Conservation (phyloP, 2,329 filamentous ascomycete genomes). For the Aspergillus cejpii region DNA sequence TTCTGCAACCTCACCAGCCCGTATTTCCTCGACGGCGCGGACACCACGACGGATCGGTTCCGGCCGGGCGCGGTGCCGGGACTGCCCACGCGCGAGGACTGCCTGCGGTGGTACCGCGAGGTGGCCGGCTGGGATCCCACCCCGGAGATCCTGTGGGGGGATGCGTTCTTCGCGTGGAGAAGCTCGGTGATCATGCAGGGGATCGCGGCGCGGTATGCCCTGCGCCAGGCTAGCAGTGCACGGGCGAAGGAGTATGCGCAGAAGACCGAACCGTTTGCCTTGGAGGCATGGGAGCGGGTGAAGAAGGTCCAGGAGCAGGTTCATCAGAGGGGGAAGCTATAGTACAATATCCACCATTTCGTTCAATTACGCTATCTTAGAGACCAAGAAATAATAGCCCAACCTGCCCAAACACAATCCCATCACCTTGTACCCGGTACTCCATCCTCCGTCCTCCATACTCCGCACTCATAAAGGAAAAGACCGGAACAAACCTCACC, state of each 20-base stretch:
- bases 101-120: slow-evolving; percentile 60
- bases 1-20: slow-evolving; percentile 65
- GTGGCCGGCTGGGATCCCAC: slow-evolving; percentile 65
- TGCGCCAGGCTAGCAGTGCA: slow-evolving; percentile 81
- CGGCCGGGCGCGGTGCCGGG: slow-evolving; percentile 59
- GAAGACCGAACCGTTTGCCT: slow-evolving; percentile 64
- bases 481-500: background rate
- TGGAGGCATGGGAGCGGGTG: slow-evolving; percentile 71
- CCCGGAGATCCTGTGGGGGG: slow-evolving; percentile 54
- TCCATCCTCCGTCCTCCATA: too few relatives aligned
- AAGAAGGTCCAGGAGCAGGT: slow-evolving; percentile 42
- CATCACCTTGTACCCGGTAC: too few relatives aligned
- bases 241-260: slow-evolving; percentile 66
- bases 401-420: too few relatives aligned
- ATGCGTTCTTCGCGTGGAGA: slow-evolving; percentile 57
- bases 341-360: slow-evolving; percentile 15
- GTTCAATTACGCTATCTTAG: background rate
- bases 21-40: slow-evolving; percentile 32
- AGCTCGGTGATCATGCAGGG: slow-evolving; percentile 68
- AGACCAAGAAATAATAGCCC: too few relatives aligned
- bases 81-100: slow-evolving; percentile 54
- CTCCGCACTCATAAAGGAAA: background rate
- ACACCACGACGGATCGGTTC: slow-evolving; percentile 47
- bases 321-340: slow-evolving; percentile 40
- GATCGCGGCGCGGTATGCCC: slow-evolving; percentile 80